Evolutionary conservation across 345 rosid genomes (phyloP), one percentile per base, ranked within the genome.

Genomic region (Eucalyptus grandis): DNA sequence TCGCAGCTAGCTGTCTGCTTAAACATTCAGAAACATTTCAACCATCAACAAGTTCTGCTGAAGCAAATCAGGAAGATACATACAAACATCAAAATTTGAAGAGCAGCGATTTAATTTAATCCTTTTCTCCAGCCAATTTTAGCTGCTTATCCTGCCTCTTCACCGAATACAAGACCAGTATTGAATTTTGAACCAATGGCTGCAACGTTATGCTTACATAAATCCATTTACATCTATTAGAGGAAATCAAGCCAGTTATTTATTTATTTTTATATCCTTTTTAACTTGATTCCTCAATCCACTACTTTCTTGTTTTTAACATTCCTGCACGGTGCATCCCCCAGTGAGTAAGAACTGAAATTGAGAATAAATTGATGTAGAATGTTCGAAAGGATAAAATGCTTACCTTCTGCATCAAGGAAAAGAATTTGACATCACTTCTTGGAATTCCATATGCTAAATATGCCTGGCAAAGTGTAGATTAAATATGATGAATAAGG

Each of bases 321-420:
- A 37, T 77, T 77, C 26, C 44, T 34, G 44, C 44, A 34, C 0
- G 8, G 30, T 77, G 30, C 27, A 24, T 40, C 24, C 85, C 47
- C 30, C 30, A 21, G 47, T 4, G 1, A 37, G 30, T 40, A 77
- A 77, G 43, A 77, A 40, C 85, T 44, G 51, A 83, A 83, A 85
- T 44, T 21, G 15, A 51, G 60, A 58, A 49, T 72, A 44, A 46
- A 83, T 49, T 44, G n/a, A 81, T 26, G 7, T 54, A 89, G n/a
- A 72, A 69, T 56, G 85, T 40, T 77, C 1, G 21, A 34, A 88
- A 88, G 86, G 80, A 90, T 85, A 77, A 77, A 77, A 77, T 40
- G 85, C 90, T 60, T 88, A 95, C 96, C 97, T 95, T 94, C 89
- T 95, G 97, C 95, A 93, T 93, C 87, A 95, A 92, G 86, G 96